phyloP scores from a whole-genome alignment of 495 filamentous ascomycete genomes.

The Friedmanniomyces endolithicus region DNA sequence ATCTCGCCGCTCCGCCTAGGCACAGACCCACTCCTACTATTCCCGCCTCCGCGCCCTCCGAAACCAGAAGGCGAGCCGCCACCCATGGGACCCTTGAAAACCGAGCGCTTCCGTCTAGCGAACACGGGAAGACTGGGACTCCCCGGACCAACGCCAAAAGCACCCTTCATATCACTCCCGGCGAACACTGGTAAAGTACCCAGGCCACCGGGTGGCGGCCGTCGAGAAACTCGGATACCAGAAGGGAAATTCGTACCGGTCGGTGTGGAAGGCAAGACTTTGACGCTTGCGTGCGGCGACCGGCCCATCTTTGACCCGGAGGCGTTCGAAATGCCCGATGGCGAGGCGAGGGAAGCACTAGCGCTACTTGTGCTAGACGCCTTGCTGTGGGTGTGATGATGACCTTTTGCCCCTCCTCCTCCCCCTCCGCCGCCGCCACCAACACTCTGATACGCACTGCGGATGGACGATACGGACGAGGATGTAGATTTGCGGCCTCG shows the following conservation, averaged over 20 bases:
- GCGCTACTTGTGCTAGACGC: constrained; percentile 83
- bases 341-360: constrained; percentile 52
- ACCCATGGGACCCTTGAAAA: constrained; percentile 79
- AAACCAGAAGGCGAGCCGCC: constrained; percentile 31
- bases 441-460: constrained; percentile 48
- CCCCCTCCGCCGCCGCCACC: not conserved
- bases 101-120: constrained; percentile 74
- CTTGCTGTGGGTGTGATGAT: constrained; percentile 63
- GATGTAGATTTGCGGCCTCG: constrained; percentile 92
- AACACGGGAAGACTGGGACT: constrained; percentile 58
- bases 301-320: constrained; percentile 29
- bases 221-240: constrained; percentile 74
- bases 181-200: constrained; percentile 30
- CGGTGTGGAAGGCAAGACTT: constrained; percentile 87
- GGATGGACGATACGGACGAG: constrained; percentile 84
- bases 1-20: constrained; percentile 55
- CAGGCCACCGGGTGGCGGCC: constrained; percentile 23
- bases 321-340: constrained; percentile 40
- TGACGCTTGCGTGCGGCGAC: constrained; percentile 79
- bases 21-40: constrained; percentile 22
- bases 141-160: constrained; percentile 34
- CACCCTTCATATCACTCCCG: constrained; percentile 18
- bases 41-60: constrained; percentile 33
- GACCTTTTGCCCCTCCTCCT: constrained; percentile 21
- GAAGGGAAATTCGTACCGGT: constrained; percentile 63